These are phyloP conservation scores for Starmera dryadoides DNA, from an alignment of 805 yeast species.

Conservation along the genomic window DNA sequence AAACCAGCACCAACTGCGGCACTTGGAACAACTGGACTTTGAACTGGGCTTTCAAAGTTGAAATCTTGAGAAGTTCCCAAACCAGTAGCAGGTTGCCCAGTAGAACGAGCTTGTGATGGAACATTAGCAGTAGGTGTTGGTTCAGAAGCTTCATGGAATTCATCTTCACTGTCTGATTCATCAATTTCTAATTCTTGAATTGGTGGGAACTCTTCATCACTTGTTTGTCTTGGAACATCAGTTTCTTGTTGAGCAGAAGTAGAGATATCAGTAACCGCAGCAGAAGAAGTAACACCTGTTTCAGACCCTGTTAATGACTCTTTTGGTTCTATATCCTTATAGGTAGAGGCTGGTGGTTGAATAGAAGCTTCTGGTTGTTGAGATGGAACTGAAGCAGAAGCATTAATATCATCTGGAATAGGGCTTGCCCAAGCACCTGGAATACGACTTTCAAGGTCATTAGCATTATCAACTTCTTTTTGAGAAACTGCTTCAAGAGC, in stretches of 20 bases:
- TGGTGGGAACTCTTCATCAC: slow-evolving; percentile 54
- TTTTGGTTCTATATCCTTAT: slow-evolving; percentile 4
- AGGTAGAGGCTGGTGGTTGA: neutral
- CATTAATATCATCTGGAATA: neutral
- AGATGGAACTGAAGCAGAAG: neutral
- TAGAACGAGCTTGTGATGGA: slow-evolving; percentile 4
- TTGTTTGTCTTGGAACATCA: slow-evolving; percentile 9
- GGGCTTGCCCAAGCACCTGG: slow-evolving; percentile 22
- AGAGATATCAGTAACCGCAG: slow-evolving; percentile 3
- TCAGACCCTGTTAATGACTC: slow-evolving; percentile 24
- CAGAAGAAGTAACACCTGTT: slow-evolving; percentile 15
- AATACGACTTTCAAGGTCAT: slow-evolving; percentile 16
- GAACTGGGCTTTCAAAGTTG: slow-evolving; percentile 12
- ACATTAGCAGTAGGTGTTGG: slow-evolving; percentile 14
- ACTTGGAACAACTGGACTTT: slow-evolving; percentile 15
- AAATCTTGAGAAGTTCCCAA: slow-evolving; percentile 6
- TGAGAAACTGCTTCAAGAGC: neutral
- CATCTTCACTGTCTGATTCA: slow-evolving; percentile 40
- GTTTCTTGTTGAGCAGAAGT: slow-evolving; percentile 6
- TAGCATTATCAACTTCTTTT: slow-evolving; percentile 10
- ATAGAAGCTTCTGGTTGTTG: neutral
- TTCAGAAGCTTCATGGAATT: slow-evolving; percentile 34
- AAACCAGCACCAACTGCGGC: slow-evolving; percentile 2
- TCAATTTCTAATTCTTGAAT: slow-evolving; percentile 46
- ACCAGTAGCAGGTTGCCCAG: too few relatives aligned